Evolutionary conservation across 1,284 basidiomycete species (phyloP).

Genomic region (Meira miltonrushii): DNA sequence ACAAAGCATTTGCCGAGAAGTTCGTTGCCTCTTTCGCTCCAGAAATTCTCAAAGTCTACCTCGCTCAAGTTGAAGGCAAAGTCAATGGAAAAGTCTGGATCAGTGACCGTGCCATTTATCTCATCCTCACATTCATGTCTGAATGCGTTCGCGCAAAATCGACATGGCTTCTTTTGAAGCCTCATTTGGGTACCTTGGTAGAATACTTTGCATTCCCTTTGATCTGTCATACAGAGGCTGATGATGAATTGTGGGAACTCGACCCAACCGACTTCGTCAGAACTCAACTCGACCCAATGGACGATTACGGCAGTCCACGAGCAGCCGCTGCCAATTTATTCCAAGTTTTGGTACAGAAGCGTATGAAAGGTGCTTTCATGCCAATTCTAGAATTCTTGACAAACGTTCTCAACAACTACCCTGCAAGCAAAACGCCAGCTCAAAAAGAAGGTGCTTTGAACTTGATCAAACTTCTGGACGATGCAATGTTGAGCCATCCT

Average conservation of each 20-base stretch:
- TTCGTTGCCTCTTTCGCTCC: conserved; percentile 48
- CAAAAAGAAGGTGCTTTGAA: conserved; percentile 50
- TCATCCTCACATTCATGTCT: conserved; percentile 45
- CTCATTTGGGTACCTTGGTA: conserved; percentile 38
- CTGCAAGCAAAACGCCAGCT: conserved; percentile 25
- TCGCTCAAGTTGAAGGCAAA: conserved; percentile 35
- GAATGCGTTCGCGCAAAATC: conserved; percentile 49
- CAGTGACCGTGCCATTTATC: conserved; percentile 38
- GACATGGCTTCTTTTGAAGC: conserved; percentile 47
- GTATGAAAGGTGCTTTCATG: conserved; percentile 44
- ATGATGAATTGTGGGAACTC: conserved; percentile 49
- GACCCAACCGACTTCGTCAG: conserved; percentile 49
- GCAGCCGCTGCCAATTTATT: conserved; percentile 35
- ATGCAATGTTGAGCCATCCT: conserved; percentile 42
- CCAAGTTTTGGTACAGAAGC: conserved; percentile 35
- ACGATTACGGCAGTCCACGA: conserved; percentile 35
- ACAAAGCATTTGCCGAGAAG: conserved; percentile 50
- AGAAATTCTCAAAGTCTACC: conserved; percentile 50
- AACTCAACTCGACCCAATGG: conserved; percentile 41
- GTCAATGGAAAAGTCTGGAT: conserved; percentile 36
- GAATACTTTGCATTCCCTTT: conserved; percentile 47
- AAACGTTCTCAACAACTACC: conserved; percentile 42
- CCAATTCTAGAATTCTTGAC: conserved; percentile 47
- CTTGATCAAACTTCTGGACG: conserved; percentile 37
- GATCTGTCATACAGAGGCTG: conserved; percentile 42